Evolutionary conservation across 495 filamentous ascomycete genomes (phyloP).

Genomic region (Pyronema omphalodes): DNA sequence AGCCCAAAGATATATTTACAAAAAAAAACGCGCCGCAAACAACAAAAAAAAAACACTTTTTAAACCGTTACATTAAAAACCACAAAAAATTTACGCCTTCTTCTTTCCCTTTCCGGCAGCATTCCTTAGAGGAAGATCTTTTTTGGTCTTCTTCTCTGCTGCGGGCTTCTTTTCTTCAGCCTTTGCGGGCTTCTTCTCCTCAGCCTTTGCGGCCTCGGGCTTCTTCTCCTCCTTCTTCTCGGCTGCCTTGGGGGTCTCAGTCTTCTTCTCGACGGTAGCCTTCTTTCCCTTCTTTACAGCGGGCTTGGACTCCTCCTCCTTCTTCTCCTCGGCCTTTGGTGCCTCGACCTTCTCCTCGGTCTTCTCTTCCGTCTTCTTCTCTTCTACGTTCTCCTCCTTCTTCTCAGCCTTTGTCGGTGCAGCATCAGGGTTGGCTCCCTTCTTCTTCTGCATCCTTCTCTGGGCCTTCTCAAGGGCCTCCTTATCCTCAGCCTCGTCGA

Average conservation of each 20-base stretch:
- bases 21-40: no score
- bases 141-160: not conserved
- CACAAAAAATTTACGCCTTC: no score
- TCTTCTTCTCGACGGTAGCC: slow-evolving; percentile 1
- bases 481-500: slow-evolving; percentile 42
- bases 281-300: slow-evolving; percentile 11
- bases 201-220: not conserved
- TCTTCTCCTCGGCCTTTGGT: not conserved
- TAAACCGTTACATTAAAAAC: no score
- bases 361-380: not conserved
- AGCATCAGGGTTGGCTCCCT: slow-evolving; percentile 46
- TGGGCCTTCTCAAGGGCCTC: slow-evolving; percentile 41
- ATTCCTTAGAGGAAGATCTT: no score
- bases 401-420: slow-evolving; percentile 25
- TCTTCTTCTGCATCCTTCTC: slow-evolving; percentile 40
- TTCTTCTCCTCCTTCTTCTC: slow-evolving; percentile 7
- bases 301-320: slow-evolving; percentile 1
- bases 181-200: not conserved
- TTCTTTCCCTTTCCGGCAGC: no score
- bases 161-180: not conserved
- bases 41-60: no score
- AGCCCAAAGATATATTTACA: no score
- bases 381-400: slow-evolving; percentile 4
- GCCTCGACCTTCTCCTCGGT: slow-evolving; percentile 9
- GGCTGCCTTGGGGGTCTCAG: slow-evolving; percentile 26